Conservation (phyloP, 345 rosid species). For the Litchi chinensis region DNA sequence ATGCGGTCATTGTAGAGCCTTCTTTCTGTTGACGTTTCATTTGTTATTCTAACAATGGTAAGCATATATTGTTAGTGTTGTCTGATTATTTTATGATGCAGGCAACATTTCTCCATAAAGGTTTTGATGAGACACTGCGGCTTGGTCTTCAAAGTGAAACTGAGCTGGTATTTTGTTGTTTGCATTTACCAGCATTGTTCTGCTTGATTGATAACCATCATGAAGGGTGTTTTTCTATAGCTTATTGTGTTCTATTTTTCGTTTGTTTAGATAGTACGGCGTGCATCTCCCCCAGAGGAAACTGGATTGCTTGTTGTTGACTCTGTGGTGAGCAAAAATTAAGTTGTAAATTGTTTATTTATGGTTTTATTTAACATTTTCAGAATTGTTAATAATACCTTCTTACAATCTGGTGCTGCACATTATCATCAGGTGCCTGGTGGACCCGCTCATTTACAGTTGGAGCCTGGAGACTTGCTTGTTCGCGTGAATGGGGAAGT, state of each 20-base stretch:
- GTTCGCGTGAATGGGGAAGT: conserved; percentile 86
- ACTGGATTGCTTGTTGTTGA: conserved; percentile 98
- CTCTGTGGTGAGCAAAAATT: conserved; percentile 64
- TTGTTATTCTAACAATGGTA: background rate
- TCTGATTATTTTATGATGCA: conserved; percentile 29
- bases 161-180: conserved; percentile 66
- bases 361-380: background rate
- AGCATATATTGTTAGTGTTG: background rate
- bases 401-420: conserved; percentile 17
- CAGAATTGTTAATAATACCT: background rate
- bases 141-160: conserved; percentile 87
- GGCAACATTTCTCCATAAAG: conserved; percentile 92
- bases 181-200: background rate
- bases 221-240: conserved; percentile 11
- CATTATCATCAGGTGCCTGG: conserved; percentile 75
- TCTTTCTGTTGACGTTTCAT: conserved; percentile 3
- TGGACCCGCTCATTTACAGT: conserved; percentile 79
- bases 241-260: conserved; percentile 22
- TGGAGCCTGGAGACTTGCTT: conserved; percentile 97
- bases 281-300: conserved; percentile 75
- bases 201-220: conserved; percentile 5
- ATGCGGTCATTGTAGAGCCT: too few species aligned
- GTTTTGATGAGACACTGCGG: conserved; percentile 94
- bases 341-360: background rate
- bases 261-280: conserved; percentile 68